Conservation (phyloP, 768 basidiomycete genomes). For the Auriscalpium microsporum region DNA sequence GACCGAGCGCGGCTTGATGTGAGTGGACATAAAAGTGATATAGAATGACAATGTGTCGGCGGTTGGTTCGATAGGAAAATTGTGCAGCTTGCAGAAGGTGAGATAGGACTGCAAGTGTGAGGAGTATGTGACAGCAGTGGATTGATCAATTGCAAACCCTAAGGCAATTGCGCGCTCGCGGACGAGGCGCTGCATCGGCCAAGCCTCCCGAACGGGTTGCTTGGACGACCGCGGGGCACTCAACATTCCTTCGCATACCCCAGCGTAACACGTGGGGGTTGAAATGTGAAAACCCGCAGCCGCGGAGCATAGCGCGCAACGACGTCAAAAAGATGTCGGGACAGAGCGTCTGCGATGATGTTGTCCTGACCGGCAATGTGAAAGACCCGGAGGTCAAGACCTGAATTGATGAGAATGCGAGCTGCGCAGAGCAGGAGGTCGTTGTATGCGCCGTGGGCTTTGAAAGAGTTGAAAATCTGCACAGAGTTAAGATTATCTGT, state of each 20-base stretch:
- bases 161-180: conserved; percentile 26
- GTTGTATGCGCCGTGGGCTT: conserved; percentile 13
- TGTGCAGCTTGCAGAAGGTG: conserved; percentile 24
- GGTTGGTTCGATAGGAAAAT: conserved; percentile 29
- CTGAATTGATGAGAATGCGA: conserved; percentile 3
- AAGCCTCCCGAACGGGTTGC: conserved; percentile 26
- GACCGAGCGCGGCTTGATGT: conserved; percentile 30
- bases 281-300: background rate
- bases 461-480: conserved; percentile 17
- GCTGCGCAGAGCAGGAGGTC: conserved; percentile 10
- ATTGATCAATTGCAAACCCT: conserved; percentile 21
- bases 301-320: background rate
- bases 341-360: conserved; percentile 18
- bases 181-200: conserved; percentile 26
- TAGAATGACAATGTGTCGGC: conserved; percentile 30
- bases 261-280: conserved; percentile 18
- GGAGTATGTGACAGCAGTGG: conserved; percentile 19
- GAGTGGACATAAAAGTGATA: conserved; percentile 26
- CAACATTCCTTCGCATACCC: conserved; percentile 20
- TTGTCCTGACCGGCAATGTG: conserved; percentile 20
- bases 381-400: conserved; percentile 15
- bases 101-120: conserved; percentile 32
- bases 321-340: background rate
- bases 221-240: conserved; percentile 6
- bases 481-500: conserved; percentile 22